A percentile compares a stretch with the other conserved stretches of the same genome.
These are phyloP conservation scores for Volvariella volvacea DNA, from an alignment of 1,284 basidiomycete species.

Conservation along the genomic window DNA sequence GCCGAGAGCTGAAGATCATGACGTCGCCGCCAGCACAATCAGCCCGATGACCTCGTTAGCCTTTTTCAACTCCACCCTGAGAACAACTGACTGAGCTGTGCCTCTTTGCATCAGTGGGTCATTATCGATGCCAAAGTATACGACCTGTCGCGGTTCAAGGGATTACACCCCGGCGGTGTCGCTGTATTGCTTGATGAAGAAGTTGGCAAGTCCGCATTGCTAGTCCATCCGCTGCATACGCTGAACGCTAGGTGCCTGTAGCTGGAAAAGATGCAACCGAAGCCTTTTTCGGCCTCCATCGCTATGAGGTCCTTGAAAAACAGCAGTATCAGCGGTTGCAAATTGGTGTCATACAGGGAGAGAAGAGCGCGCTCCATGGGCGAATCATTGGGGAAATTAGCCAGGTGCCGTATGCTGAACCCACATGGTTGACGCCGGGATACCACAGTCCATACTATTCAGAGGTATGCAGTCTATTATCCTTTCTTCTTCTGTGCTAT, in stretches of 20 bases:
- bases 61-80: slow-evolving; percentile 4
- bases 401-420: slow-evolving; percentile 78
- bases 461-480: slow-evolving; percentile 33
- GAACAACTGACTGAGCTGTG: background rate
- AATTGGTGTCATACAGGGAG: slow-evolving; percentile 62
- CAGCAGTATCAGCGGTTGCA: slow-evolving; percentile 68
- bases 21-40: slow-evolving; percentile 51
- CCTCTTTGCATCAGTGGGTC: slow-evolving; percentile 51
- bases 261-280: slow-evolving; percentile 82
- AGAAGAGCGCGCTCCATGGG: slow-evolving; percentile 48
- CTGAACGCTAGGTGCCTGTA: slow-evolving; percentile 18
- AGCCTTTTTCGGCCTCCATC: slow-evolving; percentile 76
- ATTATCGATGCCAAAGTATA: slow-evolving; percentile 82
- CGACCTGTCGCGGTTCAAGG: slow-evolving; percentile 71
- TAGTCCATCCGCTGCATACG: no score
- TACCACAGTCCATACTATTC: slow-evolving; percentile 68
- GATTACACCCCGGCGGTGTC: slow-evolving; percentile 76
- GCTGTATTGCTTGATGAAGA: slow-evolving; percentile 61
- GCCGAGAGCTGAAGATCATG: background rate
- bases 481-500: background rate
- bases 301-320: slow-evolving; percentile 70
- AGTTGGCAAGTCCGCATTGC: slow-evolving; percentile 39
- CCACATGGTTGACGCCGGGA: slow-evolving; percentile 66
- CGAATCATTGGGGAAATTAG: slow-evolving; percentile 51
- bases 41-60: slow-evolving; percentile 47